Evolutionary conservation across 2,329 filamentous ascomycete species (phyloP).

Genomic region (Clarireedia homoeocarpa): DNA sequence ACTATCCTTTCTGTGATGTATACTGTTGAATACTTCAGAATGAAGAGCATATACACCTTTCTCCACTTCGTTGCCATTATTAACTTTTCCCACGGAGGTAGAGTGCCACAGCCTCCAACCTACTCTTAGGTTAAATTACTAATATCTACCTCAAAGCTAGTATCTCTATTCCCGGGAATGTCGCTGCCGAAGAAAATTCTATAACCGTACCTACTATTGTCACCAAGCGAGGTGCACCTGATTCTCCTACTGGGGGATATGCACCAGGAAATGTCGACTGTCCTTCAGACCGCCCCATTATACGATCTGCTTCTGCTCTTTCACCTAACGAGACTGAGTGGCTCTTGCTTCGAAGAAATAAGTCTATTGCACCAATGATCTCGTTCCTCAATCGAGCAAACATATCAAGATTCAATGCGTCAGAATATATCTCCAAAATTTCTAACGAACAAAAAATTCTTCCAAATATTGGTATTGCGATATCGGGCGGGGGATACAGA

Average conservation of each 20-base stretch:
- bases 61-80: too few relatives aligned
- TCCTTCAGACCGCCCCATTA: conserved; percentile 56
- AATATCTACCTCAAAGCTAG: too few relatives aligned
- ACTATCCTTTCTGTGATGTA: too few relatives aligned
- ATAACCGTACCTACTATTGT: background rate
- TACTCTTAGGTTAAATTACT: too few relatives aligned
- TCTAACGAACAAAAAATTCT: conserved; percentile 46
- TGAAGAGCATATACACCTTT: too few relatives aligned
- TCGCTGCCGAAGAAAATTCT: too few relatives aligned
- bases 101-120: too few relatives aligned
- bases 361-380: conserved; percentile 67
- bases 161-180: too few relatives aligned
- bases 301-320: conserved; percentile 55
- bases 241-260: conserved; percentile 53
- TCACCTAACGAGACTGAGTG: conserved; percentile 66
- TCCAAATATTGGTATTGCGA: conserved; percentile 66
- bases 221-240: conserved; percentile 23
- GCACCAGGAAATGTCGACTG: conserved; percentile 60
- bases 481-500: conserved; percentile 78
- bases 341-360: conserved; percentile 62
- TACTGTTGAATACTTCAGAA: too few relatives aligned
- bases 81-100: too few relatives aligned
- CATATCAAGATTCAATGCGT: conserved; percentile 69
- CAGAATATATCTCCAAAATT: conserved; percentile 51
- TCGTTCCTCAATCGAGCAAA: conserved; percentile 63